Evolutionary conservation across 1,139 yeast species (phyloP), one percentile per base, ranked within the genome.

Genomic region (Hemisphaericaspora lyxosophila): DNA sequence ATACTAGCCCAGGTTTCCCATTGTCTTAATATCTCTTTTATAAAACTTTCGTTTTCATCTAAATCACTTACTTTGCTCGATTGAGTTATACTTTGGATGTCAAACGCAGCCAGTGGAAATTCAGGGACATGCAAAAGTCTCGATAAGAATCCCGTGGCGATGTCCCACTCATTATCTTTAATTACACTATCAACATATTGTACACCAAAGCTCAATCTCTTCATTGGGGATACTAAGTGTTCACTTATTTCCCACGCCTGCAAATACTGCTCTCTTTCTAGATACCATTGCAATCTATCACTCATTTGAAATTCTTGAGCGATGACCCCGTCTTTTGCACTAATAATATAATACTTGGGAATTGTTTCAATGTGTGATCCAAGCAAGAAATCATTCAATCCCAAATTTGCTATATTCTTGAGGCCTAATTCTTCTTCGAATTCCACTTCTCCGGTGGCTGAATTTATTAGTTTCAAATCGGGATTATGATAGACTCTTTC

Each of bases 351-450:
- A 63, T 85, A 87, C 30, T 70, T 64, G 1, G 75, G 65, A 1
- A 49, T 49, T 2, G 40, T 38, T 1, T 64, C 69, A 13, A 72
- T 64, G 54, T 73, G 73, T 35, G 73, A 74, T 0, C 80, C 76
- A 34, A 90, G 60, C 44, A 78, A 80, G 52, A 84, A 86, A 55
- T 92, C 97, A 57, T 90, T 90, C 19, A 86, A 68, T 0, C 95
- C 92, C 25, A 88, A 62, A 18, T 73, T 69, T 29, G 78, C 73
- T 34, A 70, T 76, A 33, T 78, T 76, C 37, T 73, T 75, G 41
- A 89, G 62, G 0, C 85, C 80, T 7, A 92, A 71, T 53, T 85
- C 95, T 59, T 92, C 97, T 27, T 84, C 90, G 43, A 85, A 82
- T n/a, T 78, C 73, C 39, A 87, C 95, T 41, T 79, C 85, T 5